Evolutionary conservation across 306 rosid genomes (phyloP).

Genomic region (Quercus agrifolia): DNA sequence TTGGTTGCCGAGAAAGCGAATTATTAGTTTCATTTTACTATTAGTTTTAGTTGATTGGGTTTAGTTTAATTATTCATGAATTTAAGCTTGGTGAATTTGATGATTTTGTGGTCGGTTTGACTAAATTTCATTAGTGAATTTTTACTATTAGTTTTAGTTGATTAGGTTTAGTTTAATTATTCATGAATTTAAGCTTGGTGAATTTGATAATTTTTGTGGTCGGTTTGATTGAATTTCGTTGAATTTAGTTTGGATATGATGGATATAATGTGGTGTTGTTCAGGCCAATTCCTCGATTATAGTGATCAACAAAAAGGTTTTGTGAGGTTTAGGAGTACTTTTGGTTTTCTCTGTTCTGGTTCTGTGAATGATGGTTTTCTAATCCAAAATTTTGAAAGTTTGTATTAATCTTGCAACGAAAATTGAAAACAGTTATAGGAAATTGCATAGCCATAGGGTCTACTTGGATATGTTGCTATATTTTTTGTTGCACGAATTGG

Average conservation of each 20-base stretch:
- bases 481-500: too few relatives aligned
- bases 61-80: neutral
- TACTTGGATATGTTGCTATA: too few relatives aligned
- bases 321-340: neutral
- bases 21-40: neutral
- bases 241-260: neutral
- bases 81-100: neutral
- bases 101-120: neutral
- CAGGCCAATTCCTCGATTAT: neutral
- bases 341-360: too few relatives aligned
- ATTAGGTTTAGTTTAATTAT: neutral
- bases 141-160: neutral
- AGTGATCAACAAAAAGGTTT: neutral
- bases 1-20: neutral
- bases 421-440: too few relatives aligned
- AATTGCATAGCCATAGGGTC: too few relatives aligned
- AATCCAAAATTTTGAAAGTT: too few relatives aligned
- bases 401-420: too few relatives aligned
- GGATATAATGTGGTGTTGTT: neutral
- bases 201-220: neutral
- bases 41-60: neutral
- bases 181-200: neutral
- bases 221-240: neutral
- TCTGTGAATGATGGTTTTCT: too few relatives aligned
- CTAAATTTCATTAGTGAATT: neutral